Evolutionary conservation across 2,329 filamentous ascomycete species (phyloP), one percentile per base, ranked within the genome.

Genomic region (Alternaria incomplexa): DNA sequence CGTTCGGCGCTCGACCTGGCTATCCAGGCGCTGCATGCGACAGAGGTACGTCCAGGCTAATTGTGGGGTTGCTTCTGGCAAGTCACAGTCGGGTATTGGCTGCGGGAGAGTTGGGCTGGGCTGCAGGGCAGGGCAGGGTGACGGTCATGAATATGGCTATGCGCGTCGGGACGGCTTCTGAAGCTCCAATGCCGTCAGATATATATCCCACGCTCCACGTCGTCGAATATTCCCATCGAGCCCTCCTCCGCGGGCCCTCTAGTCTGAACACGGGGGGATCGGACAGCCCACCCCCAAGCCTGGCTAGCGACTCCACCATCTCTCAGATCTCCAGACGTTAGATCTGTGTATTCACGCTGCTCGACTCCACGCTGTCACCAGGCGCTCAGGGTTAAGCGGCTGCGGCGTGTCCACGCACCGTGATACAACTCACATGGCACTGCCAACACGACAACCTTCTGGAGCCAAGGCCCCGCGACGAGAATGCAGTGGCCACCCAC

Each of bases 381-480:
- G 28, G 53, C 55, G 58, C 60, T 56, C 68, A 64, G 51, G 61
- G 56, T 58, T 59, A 58, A 62, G 69, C 64, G 62, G 66, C 62
- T 65, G 59, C 55, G 45, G 63, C 63, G 57, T 66, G 67, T 63
- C 32, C 65, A 58, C 62, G 32, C 52, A 63, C 55, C 46, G 68
- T 66, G 45, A 54, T 45, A 69, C 66, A 64, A 56, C 62, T 62
- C 65, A 61, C 66, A 65, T 65, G 71, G 70, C 66, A 65, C 63
- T 68, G 69, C 71, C 70, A 73, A 63, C 70, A 69, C 69, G 70
- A 68, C 70, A 68, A 68, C 68, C 58, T 58, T 64, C 56, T 59
- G 11, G 44, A 56, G 59, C 67, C 63, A 65, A 64, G 63, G n/a
- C 60, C 20, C 32, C 28, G 58, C 32, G 52, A 66, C 61, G 63